A percentile compares a stretch with the other conserved stretches of the same genome.
These are phyloP conservation scores for Cadophora gregata DNA, from an alignment of 2,329 filamentous ascomycete species.

Conservation along the genomic window DNA sequence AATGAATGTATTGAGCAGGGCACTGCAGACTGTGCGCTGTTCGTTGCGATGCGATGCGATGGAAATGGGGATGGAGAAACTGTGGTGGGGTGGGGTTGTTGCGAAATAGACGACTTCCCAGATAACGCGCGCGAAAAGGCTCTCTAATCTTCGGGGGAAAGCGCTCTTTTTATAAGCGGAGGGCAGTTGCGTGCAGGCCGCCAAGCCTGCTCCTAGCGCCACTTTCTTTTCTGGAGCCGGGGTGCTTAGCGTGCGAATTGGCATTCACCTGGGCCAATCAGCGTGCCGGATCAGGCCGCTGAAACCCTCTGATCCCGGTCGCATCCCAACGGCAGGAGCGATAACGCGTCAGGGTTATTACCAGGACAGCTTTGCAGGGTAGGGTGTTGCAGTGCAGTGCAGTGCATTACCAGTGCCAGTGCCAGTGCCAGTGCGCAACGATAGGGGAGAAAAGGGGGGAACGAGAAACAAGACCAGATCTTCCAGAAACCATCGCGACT, in stretches of 20 bases:
- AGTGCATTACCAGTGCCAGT: too few relatives aligned
- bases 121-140: conserved; percentile 32
- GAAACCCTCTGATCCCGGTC: conserved; percentile 13
- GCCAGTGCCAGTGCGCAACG: not conserved
- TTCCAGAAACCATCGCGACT: conserved; percentile 2
- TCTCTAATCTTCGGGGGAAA: conserved; percentile 26
- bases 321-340: conserved; percentile 10
- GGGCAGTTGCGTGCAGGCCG: conserved; percentile 11
- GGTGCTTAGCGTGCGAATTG: not conserved
- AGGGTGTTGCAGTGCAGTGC: too few relatives aligned
- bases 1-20: conserved; percentile 39
- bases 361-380: too few relatives aligned
- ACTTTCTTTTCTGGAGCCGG: not conserved
- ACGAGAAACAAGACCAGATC: not conserved
- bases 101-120: conserved; percentile 31
- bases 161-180: conserved; percentile 28
- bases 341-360: conserved; percentile 6
- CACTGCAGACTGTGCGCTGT: conserved; percentile 38
- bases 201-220: not conserved
- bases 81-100: conserved; percentile 22
- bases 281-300: not conserved
- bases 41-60: conserved; percentile 24
- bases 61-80: conserved; percentile 11
- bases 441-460: conserved; percentile 3
- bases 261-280: not conserved